A percentile compares a stretch with the other conserved stretches of the same genome.
Evolutionary conservation across 306 rosid species (phyloP).

Genomic region (Cercis canadensis): DNA sequence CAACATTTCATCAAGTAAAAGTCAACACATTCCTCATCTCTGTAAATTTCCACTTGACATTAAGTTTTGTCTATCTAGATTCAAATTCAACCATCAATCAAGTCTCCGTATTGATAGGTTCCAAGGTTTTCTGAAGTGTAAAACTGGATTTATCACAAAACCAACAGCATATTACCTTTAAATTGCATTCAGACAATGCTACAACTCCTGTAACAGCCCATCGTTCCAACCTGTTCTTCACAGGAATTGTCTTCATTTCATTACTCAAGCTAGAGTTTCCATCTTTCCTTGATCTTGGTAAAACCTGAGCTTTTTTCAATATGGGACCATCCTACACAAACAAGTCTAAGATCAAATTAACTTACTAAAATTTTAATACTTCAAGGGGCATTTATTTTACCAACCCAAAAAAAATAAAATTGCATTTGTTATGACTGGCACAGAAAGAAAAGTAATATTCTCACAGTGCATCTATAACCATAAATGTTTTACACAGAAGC

Average conservation of each 20-base stretch:
- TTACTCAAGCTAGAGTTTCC: constrained; percentile 33
- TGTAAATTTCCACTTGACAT: constrained; percentile 23
- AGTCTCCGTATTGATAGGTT: neutral
- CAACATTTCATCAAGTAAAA: constrained; percentile 26
- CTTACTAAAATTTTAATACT: constrained; percentile 14
- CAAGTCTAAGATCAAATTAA: constrained; percentile 10
- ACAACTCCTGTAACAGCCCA: constrained; percentile 83
- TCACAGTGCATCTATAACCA: neutral
- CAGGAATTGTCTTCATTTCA: constrained; percentile 44
- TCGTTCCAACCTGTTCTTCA: constrained; percentile 57
- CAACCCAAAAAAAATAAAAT: no score
- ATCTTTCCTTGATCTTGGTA: constrained; percentile 55
- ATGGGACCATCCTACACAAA: constrained; percentile 70
- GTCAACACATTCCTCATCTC: constrained; percentile 19
- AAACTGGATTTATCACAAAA: constrained; percentile 13
- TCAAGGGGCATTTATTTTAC: neutral
- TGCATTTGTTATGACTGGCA: constrained; percentile 5
- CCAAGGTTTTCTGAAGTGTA: neutral
- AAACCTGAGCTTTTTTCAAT: constrained; percentile 59
- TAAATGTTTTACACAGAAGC: neutral
- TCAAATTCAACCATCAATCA: neutral
- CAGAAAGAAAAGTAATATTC: constrained; percentile 29
- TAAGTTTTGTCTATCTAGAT: neutral
- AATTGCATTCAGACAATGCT: constrained; percentile 76
- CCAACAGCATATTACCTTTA: constrained; percentile 64